phyloP scores from a whole-genome alignment of 352 stramenopile genomes.

The Globisporangium abappressorium region DNA sequence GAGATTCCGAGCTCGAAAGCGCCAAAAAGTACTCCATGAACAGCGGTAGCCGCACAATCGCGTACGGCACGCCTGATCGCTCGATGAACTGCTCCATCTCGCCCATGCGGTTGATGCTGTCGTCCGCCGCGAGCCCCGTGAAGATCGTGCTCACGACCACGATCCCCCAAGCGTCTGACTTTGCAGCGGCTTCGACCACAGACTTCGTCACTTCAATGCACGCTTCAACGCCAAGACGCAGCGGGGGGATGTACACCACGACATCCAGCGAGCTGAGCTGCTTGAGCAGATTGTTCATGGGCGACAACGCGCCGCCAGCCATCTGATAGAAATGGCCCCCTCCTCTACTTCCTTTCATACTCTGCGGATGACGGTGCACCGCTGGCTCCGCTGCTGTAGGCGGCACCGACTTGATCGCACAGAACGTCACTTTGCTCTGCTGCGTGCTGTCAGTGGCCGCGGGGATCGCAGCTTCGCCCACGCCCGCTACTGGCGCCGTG shows the following conservation, averaged over 20 bases:
- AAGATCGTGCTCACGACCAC: constrained; percentile 73
- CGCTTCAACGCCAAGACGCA: constrained; percentile 41
- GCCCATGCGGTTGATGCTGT: constrained; percentile 51
- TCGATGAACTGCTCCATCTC: constrained; percentile 67
- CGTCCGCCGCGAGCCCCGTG: constrained; percentile 27
- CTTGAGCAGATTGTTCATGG: constrained; percentile 50
- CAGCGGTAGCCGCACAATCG: constrained; percentile 61
- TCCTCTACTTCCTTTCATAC: not conserved
- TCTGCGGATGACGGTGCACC: constrained; percentile 4
- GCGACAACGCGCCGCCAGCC: constrained; percentile 32
- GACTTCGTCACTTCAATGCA: constrained; percentile 58
- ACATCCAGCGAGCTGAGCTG: constrained; percentile 66
- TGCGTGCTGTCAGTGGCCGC: constrained; percentile 29
- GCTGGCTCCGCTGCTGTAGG: constrained; percentile 11
- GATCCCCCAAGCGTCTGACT: constrained; percentile 65
- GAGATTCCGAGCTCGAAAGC: constrained; percentile 23
- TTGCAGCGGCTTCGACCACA: constrained; percentile 45
- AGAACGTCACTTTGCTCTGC: constrained; percentile 72
- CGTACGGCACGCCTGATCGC: constrained; percentile 49
- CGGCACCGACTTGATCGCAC: constrained; percentile 55
- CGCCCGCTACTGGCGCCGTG: constrained; percentile 17
- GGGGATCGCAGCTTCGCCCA: constrained; percentile 53
- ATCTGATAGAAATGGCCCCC: constrained; percentile 37
- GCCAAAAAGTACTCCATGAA: constrained; percentile 83
- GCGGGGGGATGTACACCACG: constrained; percentile 64